Base-by-base conservation (phyloP, 176 grass and related monocot genomes). In the Urochloa ruziziensis region DNA sequence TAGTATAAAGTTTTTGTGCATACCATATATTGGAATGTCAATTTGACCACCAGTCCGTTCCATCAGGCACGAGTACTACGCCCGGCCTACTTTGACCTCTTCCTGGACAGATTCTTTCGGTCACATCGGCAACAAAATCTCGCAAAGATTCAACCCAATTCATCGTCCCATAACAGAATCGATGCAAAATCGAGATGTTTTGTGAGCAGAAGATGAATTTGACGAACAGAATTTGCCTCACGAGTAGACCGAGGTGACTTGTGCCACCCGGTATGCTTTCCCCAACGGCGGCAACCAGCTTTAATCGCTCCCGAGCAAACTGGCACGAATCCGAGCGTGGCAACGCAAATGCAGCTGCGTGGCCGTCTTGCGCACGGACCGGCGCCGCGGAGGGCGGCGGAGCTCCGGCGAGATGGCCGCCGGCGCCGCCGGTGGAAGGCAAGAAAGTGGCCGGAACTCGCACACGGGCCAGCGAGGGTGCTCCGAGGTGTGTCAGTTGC, bases 401-500 rank as follows among this genome's bases (percentile, higher is more conserved):
- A 4, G 5, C 73, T 78, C 79, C 79, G 84, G 79, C 88, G 47
- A 90, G 0, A 12, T 46, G 73, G 58, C 72, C 79, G 88, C 48
- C 24, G 0, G 5, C 66, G 8, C 36, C 67, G 73, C 24, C 79
- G 84, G n/a, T 0, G 6, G 2, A 16, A 0, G 39, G 79, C 1
- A 0, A 9, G 40, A 51, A 73, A 23, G 30, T 3, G 46, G 37
- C 47, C 0, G 2, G 65, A 86, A 82, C 83, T 86, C 88, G 11
- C 88, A 90, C 88, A 86, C 66, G 23, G 48, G 8, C 48, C 66
- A 11, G 0, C 46, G 13, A 0, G 35, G 18, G 30, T 7, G 36
- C 17, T 21, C 32, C 79, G 7, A 66, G 88, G 51, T 90, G 88
- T 90, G 88, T 82, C 84, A 90, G 43, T 86, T 90, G 48, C 0